Conservation (phyloP, 495 filamentous ascomycete species). For the Xylaria cubensis region DNA sequence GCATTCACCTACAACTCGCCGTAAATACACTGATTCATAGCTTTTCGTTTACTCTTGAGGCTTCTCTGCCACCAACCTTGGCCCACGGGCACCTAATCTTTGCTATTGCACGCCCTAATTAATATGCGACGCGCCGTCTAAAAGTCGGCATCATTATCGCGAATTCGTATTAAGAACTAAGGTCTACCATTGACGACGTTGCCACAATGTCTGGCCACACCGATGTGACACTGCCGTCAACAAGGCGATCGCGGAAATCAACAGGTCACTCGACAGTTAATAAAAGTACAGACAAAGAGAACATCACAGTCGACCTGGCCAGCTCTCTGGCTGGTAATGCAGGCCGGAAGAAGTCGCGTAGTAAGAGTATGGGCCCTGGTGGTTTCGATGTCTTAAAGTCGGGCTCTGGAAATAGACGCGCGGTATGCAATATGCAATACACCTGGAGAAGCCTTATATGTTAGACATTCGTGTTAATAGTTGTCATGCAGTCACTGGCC, state of each 20-base stretch:
- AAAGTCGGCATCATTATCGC: slow-evolving; percentile 5
- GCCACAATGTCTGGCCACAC: slow-evolving; percentile 53
- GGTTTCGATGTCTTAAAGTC: slow-evolving; percentile 82
- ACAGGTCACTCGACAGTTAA: slow-evolving; percentile 68
- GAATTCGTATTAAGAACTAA: neutral
- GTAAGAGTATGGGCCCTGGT: slow-evolving; percentile 94
- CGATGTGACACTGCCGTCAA: slow-evolving; percentile 56
- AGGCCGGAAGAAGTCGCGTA: slow-evolving; percentile 77
- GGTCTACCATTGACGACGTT: slow-evolving; percentile 5
- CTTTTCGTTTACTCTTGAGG: neutral
- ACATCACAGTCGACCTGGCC: slow-evolving; percentile 68
- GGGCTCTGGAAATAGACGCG: slow-evolving; percentile 79
- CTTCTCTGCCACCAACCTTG: neutral
- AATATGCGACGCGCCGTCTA: slow-evolving; percentile 28
- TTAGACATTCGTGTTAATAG: slow-evolving; percentile 21
- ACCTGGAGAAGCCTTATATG: slow-evolving; percentile 26
- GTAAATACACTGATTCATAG: neutral
- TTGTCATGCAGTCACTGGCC: slow-evolving; percentile 53
- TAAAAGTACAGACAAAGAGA: slow-evolving; percentile 69
- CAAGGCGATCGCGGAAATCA: slow-evolving; percentile 76
- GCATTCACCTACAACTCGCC: neutral
- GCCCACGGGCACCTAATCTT: neutral
- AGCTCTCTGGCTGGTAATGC: slow-evolving; percentile 48
- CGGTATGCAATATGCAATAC: slow-evolving; percentile 58
- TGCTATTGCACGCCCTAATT: neutral